phyloP scores from a whole-genome alignment of 2,329 filamentous ascomycete species.

The Xenoacremonium recifei region DNA sequence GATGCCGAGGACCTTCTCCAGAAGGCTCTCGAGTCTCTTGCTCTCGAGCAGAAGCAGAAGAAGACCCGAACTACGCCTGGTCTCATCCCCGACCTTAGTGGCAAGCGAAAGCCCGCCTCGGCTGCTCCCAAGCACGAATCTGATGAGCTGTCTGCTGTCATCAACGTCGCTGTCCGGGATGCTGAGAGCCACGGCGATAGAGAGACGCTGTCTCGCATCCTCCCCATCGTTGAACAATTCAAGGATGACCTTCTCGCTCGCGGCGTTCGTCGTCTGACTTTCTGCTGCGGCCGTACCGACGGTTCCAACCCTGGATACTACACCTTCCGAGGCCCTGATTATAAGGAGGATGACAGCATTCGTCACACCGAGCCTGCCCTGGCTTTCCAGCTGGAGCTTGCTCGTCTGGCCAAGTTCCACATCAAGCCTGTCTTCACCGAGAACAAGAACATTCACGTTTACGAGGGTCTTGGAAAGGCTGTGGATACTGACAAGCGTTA shows the following conservation, averaged over 20 bases:
- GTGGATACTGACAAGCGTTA: slow-evolving; percentile 97
- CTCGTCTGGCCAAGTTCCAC: slow-evolving; percentile 91
- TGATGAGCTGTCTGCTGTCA: slow-evolving; percentile 85
- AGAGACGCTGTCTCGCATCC: slow-evolving; percentile 75
- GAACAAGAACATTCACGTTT: slow-evolving; percentile 98
- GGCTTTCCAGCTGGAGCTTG: slow-evolving; percentile 97
- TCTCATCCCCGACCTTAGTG: slow-evolving; percentile 70
- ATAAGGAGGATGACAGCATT: slow-evolving; percentile 90
- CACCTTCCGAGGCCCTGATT: slow-evolving; percentile 92
- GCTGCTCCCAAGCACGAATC: slow-evolving; percentile 23
- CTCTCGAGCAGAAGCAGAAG: slow-evolving; percentile 56
- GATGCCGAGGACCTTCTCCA: slow-evolving; percentile 85
- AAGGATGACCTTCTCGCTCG: slow-evolving; percentile 81
- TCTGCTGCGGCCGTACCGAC: slow-evolving; percentile 93
- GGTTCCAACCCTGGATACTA: slow-evolving; percentile 96
- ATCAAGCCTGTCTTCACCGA: slow-evolving; percentile 98
- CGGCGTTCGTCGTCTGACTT: slow-evolving; percentile 85
- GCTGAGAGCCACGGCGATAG: slow-evolving; percentile 79
- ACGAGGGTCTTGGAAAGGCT: slow-evolving; percentile 92
- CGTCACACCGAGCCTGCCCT: slow-evolving; percentile 95
- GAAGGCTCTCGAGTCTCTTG: slow-evolving; percentile 82
- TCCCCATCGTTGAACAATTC: slow-evolving; percentile 72
- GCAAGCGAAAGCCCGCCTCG: slow-evolving; percentile 61
- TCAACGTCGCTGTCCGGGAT: slow-evolving; percentile 89
- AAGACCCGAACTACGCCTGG: slow-evolving; percentile 51